Conservation (phyloP, 1,139 yeast species). For the Kodamaea arcana region DNA sequence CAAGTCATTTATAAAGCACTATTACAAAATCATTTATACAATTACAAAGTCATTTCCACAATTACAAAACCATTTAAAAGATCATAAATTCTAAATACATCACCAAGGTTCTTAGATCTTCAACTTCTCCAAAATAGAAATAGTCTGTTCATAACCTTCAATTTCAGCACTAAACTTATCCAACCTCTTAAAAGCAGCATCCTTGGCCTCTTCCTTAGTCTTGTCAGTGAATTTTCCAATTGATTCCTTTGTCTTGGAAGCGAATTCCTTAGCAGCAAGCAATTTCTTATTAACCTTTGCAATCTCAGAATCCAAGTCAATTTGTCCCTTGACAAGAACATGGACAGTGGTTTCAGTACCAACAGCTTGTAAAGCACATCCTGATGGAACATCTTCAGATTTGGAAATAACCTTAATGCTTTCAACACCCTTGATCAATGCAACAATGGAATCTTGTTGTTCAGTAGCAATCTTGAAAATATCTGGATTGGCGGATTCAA, state of each 20-base stretch:
- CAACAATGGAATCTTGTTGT: slow-evolving; percentile 80
- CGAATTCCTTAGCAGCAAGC: slow-evolving; percentile 52
- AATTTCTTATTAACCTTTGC: slow-evolving; percentile 76
- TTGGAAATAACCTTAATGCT: slow-evolving; percentile 58
- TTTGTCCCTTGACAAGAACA: slow-evolving; percentile 88
- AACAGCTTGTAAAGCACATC: slow-evolving; percentile 83
- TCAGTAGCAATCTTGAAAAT: slow-evolving; percentile 52
- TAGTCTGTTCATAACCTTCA: slow-evolving; percentile 77
- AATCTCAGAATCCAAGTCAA: slow-evolving; percentile 89
- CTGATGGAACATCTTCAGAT: slow-evolving; percentile 64
- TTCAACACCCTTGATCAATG: slow-evolving; percentile 88
- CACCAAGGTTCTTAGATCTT: slow-evolving; percentile 42
- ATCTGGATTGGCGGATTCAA: slow-evolving; percentile 57
- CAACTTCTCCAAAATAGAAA: slow-evolving; percentile 68
- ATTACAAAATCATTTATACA: too few relatives aligned
- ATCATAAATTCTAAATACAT: neutral
- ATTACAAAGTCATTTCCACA: too few relatives aligned
- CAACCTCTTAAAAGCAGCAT: slow-evolving; percentile 63
- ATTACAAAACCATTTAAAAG: too few relatives aligned
- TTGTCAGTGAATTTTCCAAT: slow-evolving; percentile 77
- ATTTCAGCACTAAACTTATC: slow-evolving; percentile 80
- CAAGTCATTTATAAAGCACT: too few relatives aligned
- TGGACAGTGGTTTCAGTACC: slow-evolving; percentile 81
- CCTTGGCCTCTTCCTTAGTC: slow-evolving; percentile 80
- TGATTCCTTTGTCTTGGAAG: slow-evolving; percentile 36